A percentile compares a stretch with the other conserved stretches of the same genome.
phyloP scores from a whole-genome alignment of 2,329 filamentous ascomycete genomes.

The Cercospora berteroae region DNA sequence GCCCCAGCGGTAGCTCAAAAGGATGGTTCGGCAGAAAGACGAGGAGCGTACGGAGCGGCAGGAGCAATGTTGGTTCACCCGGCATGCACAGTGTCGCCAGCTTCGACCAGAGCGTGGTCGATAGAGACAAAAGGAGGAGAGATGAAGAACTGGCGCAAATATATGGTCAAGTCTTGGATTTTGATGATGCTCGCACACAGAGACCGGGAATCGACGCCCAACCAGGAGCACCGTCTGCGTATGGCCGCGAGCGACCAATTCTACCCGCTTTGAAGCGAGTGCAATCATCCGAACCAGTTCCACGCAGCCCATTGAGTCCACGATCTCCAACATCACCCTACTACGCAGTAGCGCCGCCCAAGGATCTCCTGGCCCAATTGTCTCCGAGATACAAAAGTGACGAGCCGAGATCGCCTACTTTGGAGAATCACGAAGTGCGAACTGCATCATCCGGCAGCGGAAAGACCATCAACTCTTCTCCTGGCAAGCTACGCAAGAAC shows the following conservation, averaged over 20 bases:
- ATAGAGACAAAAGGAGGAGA: slow-evolving; percentile 67
- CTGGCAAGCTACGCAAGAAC: not conserved
- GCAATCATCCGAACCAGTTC: too few species aligned
- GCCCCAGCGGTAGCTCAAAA: slow-evolving; percentile 26
- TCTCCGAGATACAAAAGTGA: slow-evolving; percentile 34
- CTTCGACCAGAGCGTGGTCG: slow-evolving; percentile 71
- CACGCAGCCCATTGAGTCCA: too few species aligned
- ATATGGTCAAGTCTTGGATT: slow-evolving; percentile 85
- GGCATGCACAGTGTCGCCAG: slow-evolving; percentile 60
- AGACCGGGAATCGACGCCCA: too few species aligned
- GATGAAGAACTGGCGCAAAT: slow-evolving; percentile 84
- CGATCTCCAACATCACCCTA: slow-evolving; percentile 57
- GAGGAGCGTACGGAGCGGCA: slow-evolving; percentile 37
- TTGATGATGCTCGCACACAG: not conserved
- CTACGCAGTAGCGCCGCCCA: slow-evolving; percentile 39
- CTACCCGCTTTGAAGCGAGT: too few species aligned
- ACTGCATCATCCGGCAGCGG: too few species aligned
- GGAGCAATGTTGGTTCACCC: slow-evolving; percentile 46
- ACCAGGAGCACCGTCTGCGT: too few species aligned
- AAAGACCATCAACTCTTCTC: too few species aligned
- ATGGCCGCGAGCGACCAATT: too few species aligned
- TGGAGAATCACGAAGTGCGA: too few species aligned
- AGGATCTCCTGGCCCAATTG: slow-evolving; percentile 7
- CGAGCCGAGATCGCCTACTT: too few species aligned
- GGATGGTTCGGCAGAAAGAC: slow-evolving; percentile 33